Base-by-base conservation (phyloP, 352 stramenopile genomes). In the Phytophthora fragariae region DNA sequence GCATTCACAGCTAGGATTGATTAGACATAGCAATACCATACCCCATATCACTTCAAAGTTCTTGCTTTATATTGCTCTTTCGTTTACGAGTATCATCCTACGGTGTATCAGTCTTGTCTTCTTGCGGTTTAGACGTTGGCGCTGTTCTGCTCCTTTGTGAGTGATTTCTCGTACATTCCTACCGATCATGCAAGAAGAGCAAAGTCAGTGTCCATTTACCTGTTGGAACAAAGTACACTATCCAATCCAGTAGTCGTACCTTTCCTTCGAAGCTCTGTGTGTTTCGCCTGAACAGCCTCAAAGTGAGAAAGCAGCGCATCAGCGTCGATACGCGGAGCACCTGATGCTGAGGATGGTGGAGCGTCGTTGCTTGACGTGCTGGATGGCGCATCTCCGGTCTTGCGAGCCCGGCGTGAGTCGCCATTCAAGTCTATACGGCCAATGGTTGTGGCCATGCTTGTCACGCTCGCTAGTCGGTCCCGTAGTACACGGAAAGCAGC, bases 361-460 rank as follows among this genome's bases (percentile, higher is more conserved):
- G 39, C 47, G 31, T 77, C 68, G 39, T 58, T 70, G 47, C 63
- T 73, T 52, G 72, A 72, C 35, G 64, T 64, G 35, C 67, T 70
- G 57, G 35, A 66, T 12, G 46, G 29, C 33, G 65, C 3, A 9
- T 60, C 56, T 64, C 54, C 46, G 46, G 27, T 66, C 47, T 78
- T 76, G 17, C 52, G 57, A 21, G 70, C 62, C 14, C 70, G 70
- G n/a, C 61, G 68, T 7, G 73, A 70, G 21, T 79, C 60, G 1
- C 71, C 73, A 44, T 73, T 80, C n/a, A 92, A 77, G 62, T 92
- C 85, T 79, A 93, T 92, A 68, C 83, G 84, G 12, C 83, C 88
- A 39, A 97, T 95, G 3, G 89, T 84, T 17, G 87, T 96, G 19
- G 90, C 86, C 90, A 97, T 97, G 70, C 90, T 94, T 27, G 90